Percentiles rank a stretch among this genome's conserved stretches.
These are phyloP conservation scores for Condylostoma magnum DNA, from an alignment of 169 alveolate species.

Conservation along the genomic window DNA sequence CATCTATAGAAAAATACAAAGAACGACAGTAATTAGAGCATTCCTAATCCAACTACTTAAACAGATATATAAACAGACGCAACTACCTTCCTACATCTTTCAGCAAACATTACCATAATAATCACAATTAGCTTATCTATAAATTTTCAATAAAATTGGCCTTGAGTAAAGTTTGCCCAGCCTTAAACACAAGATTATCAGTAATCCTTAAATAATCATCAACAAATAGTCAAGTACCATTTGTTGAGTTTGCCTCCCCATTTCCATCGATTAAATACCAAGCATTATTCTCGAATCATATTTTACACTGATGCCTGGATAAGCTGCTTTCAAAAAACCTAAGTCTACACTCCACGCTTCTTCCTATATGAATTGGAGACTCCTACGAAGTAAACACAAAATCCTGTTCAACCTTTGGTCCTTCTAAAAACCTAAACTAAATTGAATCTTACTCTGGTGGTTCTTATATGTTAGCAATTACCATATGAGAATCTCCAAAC, in stretches of 20 bases:
- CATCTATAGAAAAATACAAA: no score
- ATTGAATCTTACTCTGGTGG: conserved; percentile 11
- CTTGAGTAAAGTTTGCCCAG: conserved; percentile 48
- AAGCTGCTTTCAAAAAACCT: conserved; percentile 44
- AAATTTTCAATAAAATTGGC: no score
- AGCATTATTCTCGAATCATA: conserved; percentile 39
- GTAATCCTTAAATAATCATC: conserved; percentile 53
- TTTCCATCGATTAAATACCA: conserved; percentile 70
- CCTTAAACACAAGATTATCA: conserved; percentile 63
- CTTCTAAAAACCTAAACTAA: conserved; percentile 50
- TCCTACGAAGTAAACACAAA: conserved; percentile 10
- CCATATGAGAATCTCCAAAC: conserved; percentile 58
- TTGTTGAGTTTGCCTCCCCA: conserved; percentile 50
- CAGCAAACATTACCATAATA: no score
- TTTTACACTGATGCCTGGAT: conserved; percentile 44
- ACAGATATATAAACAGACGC: no score
- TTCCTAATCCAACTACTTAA: no score
- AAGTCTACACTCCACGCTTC: conserved; percentile 54
- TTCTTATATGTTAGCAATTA: conserved; percentile 21
- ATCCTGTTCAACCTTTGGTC: conserved; percentile 52
- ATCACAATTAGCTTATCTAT: no score
- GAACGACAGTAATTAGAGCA: no score
- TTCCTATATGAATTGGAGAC: conserved; percentile 41
- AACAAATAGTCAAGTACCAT: conserved; percentile 72
- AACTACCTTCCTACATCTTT: no score